Base-by-base conservation (phyloP, 768 basidiomycete species). In the Neoboletus subvelutipes region DNA sequence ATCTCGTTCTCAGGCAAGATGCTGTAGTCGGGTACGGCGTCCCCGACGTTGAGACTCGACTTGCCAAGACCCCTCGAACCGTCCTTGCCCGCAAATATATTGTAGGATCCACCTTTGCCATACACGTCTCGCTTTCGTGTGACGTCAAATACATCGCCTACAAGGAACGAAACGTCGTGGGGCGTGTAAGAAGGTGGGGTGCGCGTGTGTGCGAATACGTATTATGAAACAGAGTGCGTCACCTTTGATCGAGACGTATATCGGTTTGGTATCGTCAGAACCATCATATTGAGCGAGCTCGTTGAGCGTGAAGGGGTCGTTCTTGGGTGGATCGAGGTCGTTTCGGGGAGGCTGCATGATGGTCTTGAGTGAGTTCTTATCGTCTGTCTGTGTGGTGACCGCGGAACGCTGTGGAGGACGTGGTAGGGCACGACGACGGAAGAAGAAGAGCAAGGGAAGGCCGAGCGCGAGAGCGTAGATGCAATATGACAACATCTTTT, bases 181-280 rank as follows among this genome's bases (percentile, higher is more conserved):
- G 18, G 28, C 17, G 18, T 50, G 45, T 50, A 0, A 34, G 29
- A 11, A n/a, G 9, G n/a, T n/a, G 37, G 24, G 20, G 17, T 20
- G 40, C 5, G 1, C 11, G 45, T 36, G 46, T 26, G 61, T 17
- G 28, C 15, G 42, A 17, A 28, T 52, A 50, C 24, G 50, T 39
- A 87, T n/a, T 20, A 40, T 45, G 20, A 49, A 24, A 86, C 2
- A 8, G 77, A 4, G 24, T 17, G 60, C 63, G 68, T 42, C 56
- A 86, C 92, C 92, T 80, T 97, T 98, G 76, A 98, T 95, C 31
- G 93, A 88, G 42, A 98, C 88, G 63, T 89, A 94, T 59, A 98
- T 91, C 1, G 92, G 91, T 63, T 83, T 83, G 40, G 72, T 65
- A 0, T 78, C 68, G 59, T 86, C 82, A 0, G 77, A 75, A 18